Conservation (phyloP, 805 yeast species). For the Metschnikowia rubicola region DNA sequence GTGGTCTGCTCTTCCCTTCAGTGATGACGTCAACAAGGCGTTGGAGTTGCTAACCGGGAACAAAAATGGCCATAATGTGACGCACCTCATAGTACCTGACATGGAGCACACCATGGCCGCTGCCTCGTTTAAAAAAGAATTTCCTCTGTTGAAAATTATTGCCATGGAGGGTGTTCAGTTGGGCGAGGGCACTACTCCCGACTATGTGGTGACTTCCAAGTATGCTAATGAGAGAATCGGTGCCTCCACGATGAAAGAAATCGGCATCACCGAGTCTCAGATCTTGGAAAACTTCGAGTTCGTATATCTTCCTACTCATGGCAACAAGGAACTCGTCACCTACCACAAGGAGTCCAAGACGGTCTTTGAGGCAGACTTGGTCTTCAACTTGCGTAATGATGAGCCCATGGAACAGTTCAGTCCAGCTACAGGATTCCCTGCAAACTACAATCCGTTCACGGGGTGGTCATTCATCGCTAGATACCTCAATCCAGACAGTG, state of each 20-base stretch:
- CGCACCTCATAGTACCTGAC: slow-evolving; percentile 60
- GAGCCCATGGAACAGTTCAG: slow-evolving; percentile 40
- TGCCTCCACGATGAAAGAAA: slow-evolving; percentile 20
- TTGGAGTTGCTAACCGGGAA: slow-evolving; percentile 32
- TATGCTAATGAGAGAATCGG: slow-evolving; percentile 35
- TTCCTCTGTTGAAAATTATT: slow-evolving; percentile 50
- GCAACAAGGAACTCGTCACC: slow-evolving; percentile 56
- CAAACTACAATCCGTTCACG: slow-evolving; percentile 37
- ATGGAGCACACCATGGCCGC: slow-evolving; percentile 64
- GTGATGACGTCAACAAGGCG: slow-evolving; percentile 41
- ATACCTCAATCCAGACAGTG: slow-evolving; percentile 39
- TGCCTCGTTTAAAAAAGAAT: slow-evolving; percentile 44
- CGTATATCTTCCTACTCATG: slow-evolving; percentile 53
- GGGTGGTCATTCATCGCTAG: slow-evolving; percentile 44
- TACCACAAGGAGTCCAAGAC: slow-evolving; percentile 47
- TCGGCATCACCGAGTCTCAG: slow-evolving; percentile 36
- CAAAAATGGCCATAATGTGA: slow-evolving; percentile 33
- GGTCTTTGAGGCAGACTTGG: slow-evolving; percentile 56
- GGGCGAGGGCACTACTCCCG: slow-evolving; percentile 34
- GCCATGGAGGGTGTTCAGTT: slow-evolving; percentile 45
- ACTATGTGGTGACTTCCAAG: slow-evolving; percentile 34
- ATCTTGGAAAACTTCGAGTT: slow-evolving; percentile 48
- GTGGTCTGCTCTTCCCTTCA: slow-evolving; percentile 60
- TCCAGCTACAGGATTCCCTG: slow-evolving; percentile 43
- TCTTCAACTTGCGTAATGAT: slow-evolving; percentile 52